A percentile compares a stretch with the other conserved stretches of the same genome.
These are phyloP conservation scores for Hygrocybe coccinea DNA, from an alignment of 768 basidiomycete genomes.

Conservation along the genomic window DNA sequence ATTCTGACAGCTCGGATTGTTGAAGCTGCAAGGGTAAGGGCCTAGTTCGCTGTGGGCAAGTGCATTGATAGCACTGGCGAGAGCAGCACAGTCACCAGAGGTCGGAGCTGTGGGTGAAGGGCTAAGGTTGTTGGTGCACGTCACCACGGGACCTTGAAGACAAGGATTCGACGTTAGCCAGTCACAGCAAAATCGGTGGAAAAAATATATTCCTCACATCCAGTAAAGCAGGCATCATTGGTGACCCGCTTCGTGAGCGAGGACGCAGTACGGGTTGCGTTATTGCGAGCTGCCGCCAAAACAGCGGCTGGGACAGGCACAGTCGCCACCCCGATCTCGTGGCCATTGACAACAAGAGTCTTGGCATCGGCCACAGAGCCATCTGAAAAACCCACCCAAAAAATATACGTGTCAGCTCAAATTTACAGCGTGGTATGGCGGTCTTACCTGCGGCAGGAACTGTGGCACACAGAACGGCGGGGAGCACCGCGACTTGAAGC, in stretches of 20 bases:
- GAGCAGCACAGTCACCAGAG: slow-evolving; percentile 5
- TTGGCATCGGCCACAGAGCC: background rate
- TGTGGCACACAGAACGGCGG: background rate
- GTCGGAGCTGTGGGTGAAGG: slow-evolving; percentile 1
- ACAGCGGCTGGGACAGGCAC: background rate
- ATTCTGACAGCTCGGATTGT: slow-evolving; percentile 6
- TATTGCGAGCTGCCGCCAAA: background rate
- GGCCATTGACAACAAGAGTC: background rate
- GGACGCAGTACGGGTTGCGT: background rate
- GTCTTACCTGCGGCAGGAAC: background rate
- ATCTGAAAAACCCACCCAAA: background rate
- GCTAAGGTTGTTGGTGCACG: slow-evolving; percentile 8
- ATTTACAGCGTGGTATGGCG: background rate
- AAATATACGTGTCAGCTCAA: background rate
- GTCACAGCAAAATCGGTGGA: background rate
- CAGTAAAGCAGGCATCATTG: background rate
- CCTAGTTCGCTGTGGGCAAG: slow-evolving; percentile 8
- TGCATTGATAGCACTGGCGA: slow-evolving; percentile 6
- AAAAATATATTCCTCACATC: background rate
- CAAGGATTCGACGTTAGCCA: background rate
- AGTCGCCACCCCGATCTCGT: background rate
- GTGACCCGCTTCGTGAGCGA: slow-evolving; percentile 1
- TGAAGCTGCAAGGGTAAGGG: slow-evolving; percentile 9
- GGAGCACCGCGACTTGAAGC: background rate
- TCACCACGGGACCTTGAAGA: background rate